Conservation (phyloP, 2,329 filamentous ascomycete genomes). For the Sporothrix mexicana region DNA sequence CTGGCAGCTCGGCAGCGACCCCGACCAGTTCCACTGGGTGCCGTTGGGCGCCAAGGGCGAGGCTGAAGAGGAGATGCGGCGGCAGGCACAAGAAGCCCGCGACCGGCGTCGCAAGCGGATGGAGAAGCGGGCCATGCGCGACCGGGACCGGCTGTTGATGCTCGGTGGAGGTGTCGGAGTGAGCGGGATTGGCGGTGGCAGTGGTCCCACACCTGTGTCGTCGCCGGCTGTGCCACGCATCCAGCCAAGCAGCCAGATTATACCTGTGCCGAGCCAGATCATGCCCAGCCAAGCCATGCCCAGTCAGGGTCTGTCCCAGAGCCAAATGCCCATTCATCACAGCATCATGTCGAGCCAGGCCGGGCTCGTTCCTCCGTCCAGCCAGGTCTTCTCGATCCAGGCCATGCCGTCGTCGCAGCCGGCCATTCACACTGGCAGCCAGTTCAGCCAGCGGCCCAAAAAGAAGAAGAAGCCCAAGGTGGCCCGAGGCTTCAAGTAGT, state of each 20-base stretch:
- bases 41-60: constrained; percentile 32
- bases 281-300: constrained; percentile 26
- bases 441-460: constrained; percentile 42
- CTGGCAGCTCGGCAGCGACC: constrained; percentile 48
- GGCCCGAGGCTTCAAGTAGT: constrained; percentile 49
- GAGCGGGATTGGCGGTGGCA: background rate
- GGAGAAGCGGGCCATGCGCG: constrained; percentile 40
- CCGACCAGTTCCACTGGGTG: constrained; percentile 44
- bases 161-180: constrained; percentile 1
- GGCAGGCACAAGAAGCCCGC: constrained; percentile 39
- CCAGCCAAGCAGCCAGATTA: constrained; percentile 29
- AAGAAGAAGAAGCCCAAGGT: constrained; percentile 55
- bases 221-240: constrained; percentile 30
- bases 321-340: constrained; percentile 11
- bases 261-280: constrained; percentile 15
- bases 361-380: constrained; percentile 17
- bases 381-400: constrained; percentile 34
- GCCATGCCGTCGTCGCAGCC: constrained; percentile 34
- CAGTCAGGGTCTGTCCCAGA: constrained; percentile 21
- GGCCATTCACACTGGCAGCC: constrained; percentile 19
- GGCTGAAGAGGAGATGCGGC: constrained; percentile 33
- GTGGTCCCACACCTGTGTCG: background rate
- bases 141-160: constrained; percentile 38
- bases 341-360: constrained; percentile 33
- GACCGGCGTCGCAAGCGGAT: constrained; percentile 40